Conservation (phyloP, 2,329 filamentous ascomycete species). For the Colletotrichum scovillei region DNA sequence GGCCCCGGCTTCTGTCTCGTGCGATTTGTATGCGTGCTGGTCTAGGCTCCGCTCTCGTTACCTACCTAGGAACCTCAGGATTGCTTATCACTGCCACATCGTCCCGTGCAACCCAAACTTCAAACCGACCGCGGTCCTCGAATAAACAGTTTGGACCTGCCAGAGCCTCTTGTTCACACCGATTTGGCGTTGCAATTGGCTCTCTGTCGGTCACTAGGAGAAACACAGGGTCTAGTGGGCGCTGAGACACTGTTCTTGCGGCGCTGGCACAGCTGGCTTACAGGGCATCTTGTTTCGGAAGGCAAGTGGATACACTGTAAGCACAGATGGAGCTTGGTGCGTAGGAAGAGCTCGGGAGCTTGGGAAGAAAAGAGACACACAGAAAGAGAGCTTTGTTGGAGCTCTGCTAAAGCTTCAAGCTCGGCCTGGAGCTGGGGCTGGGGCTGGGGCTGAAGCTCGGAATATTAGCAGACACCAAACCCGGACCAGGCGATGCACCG, state of each 20-base stretch:
- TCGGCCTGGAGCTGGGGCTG: slow-evolving; percentile 15
- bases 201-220: not conserved
- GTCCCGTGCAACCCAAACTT: slow-evolving; percentile 12
- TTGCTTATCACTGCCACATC: slow-evolving; percentile 30
- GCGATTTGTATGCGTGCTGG: slow-evolving; percentile 24
- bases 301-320: slow-evolving; percentile 12
- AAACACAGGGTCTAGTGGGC: not conserved
- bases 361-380: not conserved
- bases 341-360: not conserved
- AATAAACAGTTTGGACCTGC: slow-evolving; percentile 15
- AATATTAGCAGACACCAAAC: not conserved
- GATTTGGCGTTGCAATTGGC: slow-evolving; percentile 9
- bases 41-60: slow-evolving; percentile 1
- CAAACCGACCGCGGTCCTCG: not conserved
- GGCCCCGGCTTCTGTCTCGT: slow-evolving; percentile 10
- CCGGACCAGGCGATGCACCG: slow-evolving; percentile 9
- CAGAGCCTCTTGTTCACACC: not conserved
- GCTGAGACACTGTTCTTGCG: slow-evolving; percentile 23
- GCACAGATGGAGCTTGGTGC: slow-evolving; percentile 10
- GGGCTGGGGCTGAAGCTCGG: slow-evolving; percentile 6
- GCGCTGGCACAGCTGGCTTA: not conserved
- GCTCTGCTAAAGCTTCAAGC: not conserved
- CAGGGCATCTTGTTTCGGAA: slow-evolving; percentile 26
- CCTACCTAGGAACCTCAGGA: slow-evolving; percentile 2
- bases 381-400: not conserved